Conservation (phyloP, 2,329 filamentous ascomycete genomes). For the Pseudovirgaria hyperparasitica region DNA sequence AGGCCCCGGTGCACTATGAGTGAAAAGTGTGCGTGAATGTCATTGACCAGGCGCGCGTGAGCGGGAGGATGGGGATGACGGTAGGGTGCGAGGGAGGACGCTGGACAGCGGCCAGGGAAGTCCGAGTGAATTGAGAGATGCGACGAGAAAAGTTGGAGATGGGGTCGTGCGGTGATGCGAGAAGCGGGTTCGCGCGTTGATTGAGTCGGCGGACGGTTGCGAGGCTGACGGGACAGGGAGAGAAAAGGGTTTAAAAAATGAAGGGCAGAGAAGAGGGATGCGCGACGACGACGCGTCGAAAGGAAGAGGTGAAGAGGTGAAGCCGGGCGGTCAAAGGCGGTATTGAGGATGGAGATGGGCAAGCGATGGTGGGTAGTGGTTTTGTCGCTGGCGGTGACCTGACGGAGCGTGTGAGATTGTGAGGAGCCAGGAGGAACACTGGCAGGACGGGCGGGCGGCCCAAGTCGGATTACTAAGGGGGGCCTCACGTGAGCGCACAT, state of each 20-base stretch:
- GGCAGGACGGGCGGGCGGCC: too few relatives aligned
- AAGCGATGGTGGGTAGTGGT: too few relatives aligned
- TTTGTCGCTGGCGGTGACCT: too few relatives aligned
- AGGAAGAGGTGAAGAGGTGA: not conserved
- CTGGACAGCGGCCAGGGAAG: slow-evolving; percentile 3
- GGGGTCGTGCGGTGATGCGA: slow-evolving; percentile 4
- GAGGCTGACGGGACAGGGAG: slow-evolving; percentile 2
- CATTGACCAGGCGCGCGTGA: slow-evolving; percentile 4
- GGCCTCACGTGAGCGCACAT: too few relatives aligned
- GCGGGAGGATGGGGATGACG: slow-evolving; percentile 3
- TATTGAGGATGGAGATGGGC: too few relatives aligned
- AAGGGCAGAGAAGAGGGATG: not conserved
- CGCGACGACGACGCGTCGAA: not conserved
- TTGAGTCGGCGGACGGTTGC: too few relatives aligned
- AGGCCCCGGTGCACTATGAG: not conserved
- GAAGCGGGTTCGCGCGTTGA: slow-evolving; percentile 3
- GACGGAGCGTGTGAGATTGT: too few relatives aligned
- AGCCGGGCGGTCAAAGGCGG: not conserved
- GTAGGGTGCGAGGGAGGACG: slow-evolving; percentile 4
- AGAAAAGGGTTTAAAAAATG: not conserved
- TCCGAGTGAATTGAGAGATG: slow-evolving; percentile 5
- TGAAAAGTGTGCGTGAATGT: slow-evolving; percentile 1
- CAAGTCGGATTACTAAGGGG: too few relatives aligned
- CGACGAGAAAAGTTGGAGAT: slow-evolving; percentile 5
- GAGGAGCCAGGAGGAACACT: too few relatives aligned